Base-by-base conservation (phyloP, 805 yeast genomes). In the Pichia pseudocactophila region DNA sequence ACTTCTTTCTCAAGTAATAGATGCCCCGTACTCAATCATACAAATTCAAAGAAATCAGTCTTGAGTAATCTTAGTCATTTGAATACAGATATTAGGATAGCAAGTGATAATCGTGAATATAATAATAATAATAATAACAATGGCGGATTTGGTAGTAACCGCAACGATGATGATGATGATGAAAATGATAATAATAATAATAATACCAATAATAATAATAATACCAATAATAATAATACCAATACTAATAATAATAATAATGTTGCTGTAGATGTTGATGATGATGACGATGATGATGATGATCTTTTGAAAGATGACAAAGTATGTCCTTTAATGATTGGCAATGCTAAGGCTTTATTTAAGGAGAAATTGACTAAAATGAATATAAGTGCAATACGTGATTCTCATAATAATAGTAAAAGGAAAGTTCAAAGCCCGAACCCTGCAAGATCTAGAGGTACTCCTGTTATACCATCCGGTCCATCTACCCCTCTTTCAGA, bases 251-350 rank as follows among this genome's bases (percentile, higher is more conserved):
- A 36, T 22, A 22, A 30, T n/a, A 18, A 27, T 27, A 26, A 41
- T 12, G 37, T 28, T 20, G 46, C 37, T 16, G 36, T 7, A 16
- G 19, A 22, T 9, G 25, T 6, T 22, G 25, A 22, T 22, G 25
- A 22, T 22, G 8, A 22, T 22, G 6, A 28, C 11, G 31, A 28
- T 28, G 26, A 17, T 35, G 38, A 35, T 10, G 56, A 48, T 7
- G 54, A 51, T 4, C 54, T 54, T 4, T 50, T 43, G 11, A 50
- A 52, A 43, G 62, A 55, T 43, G 64, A 46, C 41, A 66, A 64
- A 44, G 70, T 67, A 6, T 69, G 72, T 45, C 73, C 73, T 1
- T 47, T 69, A 47, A 69, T 69, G 72, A 61, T 68, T 34, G 71
- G 71, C 36, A 73, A 69, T 48, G 68, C 67, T 3, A 54, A 65